Conservation (phyloP, 768 basidiomycete species). For the Boletus sp. region DNA sequence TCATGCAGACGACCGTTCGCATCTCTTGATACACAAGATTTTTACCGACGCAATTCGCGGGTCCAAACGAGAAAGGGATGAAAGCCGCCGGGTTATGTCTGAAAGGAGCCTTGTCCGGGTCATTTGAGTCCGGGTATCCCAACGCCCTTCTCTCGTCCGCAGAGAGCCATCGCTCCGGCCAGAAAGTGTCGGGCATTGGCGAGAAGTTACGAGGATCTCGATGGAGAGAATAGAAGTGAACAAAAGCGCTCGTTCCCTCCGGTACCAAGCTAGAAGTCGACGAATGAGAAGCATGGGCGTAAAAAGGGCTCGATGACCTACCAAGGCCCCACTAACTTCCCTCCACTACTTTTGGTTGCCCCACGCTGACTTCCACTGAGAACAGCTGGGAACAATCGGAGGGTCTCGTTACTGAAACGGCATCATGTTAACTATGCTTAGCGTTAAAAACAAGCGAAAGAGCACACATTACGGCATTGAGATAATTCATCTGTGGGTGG, state of each 20-base stretch:
- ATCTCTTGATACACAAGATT: slow-evolving; percentile 44
- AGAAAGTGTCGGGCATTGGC: slow-evolving; percentile 42
- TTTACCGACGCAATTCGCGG: slow-evolving; percentile 45
- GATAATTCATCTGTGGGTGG: slow-evolving; percentile 32
- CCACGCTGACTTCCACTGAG: slow-evolving; percentile 47
- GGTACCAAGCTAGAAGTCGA: slow-evolving; percentile 39
- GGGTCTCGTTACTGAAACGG: slow-evolving; percentile 44
- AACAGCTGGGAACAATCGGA: slow-evolving; percentile 50
- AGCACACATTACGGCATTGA: slow-evolving; percentile 35
- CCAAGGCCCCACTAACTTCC: slow-evolving; percentile 40
- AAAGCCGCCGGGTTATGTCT: slow-evolving; percentile 38
- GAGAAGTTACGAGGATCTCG: slow-evolving; percentile 48
- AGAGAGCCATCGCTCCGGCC: slow-evolving; percentile 45
- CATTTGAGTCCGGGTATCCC: slow-evolving; percentile 24
- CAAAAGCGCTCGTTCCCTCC: slow-evolving; percentile 42
- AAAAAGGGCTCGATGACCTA: slow-evolving; percentile 23
- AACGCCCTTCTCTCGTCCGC: slow-evolving; percentile 25
- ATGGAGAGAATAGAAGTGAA: slow-evolving; percentile 44
- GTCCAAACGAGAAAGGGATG: slow-evolving; percentile 46
- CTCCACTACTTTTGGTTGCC: slow-evolving; percentile 35
- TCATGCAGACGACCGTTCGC: slow-evolving; percentile 36
- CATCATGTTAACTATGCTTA: slow-evolving; percentile 9
- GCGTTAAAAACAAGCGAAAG: neutral
- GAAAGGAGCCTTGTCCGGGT: slow-evolving; percentile 29
- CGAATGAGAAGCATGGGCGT: slow-evolving; percentile 9